Base-by-base conservation (phyloP, 352 stramenopile genomes). In the Lagenidium giganteum region DNA sequence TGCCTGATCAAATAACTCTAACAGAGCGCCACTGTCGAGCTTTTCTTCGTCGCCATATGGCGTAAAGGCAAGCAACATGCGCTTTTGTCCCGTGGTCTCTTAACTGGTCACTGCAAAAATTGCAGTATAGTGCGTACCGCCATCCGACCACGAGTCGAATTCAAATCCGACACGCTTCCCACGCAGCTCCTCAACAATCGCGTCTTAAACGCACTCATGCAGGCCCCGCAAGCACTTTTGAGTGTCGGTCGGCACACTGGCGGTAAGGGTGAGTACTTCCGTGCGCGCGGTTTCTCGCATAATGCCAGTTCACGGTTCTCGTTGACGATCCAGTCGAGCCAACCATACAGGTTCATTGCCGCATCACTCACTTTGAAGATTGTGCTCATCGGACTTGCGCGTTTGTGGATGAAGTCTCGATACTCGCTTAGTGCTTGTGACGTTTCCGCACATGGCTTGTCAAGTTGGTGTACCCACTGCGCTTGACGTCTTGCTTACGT, bases 141-240 rank as follows among this genome's bases (percentile, higher is more conserved):
- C 40, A 25, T 60, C 35, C 3, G 40, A 57, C 44, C 55, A 60
- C 1, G 54, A 34, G 14, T 64, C 55, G n/a, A 59, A 23, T 1
- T 42, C 11, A 8, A 65, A 44, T 12, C 42, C 42, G n/a, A 57
- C 3, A 11, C 31, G 44, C 29, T 56, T n/a, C 1, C 21, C 37
- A n/a, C n/a, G n/a, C n/a, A n/a, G n/a, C n/a, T n/a, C n/a, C n/a
- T n/a, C n/a, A n/a, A n/a, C n/a, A n/a, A n/a, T n/a, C n/a, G n/a
- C n/a, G n/a, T n/a, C n/a, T n/a, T n/a, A n/a, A n/a, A n/a, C n/a
- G n/a, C n/a, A n/a, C n/a, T n/a, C n/a, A n/a, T n/a, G n/a, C n/a
- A n/a, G n/a, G n/a, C n/a, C n/a, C n/a, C n/a, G n/a, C n/a, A n/a
- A n/a, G n/a, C n/a, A n/a, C 33, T 24, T 5, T 39, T 39, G 4